phyloP scores from a whole-genome alignment of 331 rosid genomes.

The Cydonia oblonga region DNA sequence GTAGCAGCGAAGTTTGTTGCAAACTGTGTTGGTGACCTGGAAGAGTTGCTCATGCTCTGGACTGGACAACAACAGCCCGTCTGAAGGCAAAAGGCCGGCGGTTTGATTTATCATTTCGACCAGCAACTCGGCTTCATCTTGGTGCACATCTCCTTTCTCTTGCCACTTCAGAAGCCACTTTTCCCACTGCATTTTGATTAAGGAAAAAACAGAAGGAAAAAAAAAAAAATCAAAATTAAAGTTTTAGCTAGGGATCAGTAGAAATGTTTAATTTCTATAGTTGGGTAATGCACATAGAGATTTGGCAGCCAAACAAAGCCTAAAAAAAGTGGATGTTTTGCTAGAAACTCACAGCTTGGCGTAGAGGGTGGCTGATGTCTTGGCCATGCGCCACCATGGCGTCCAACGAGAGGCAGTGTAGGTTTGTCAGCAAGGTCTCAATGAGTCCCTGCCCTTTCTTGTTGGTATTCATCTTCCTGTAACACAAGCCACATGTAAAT shows the following conservation, averaged over 20 bases:
- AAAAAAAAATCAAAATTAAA: not conserved
- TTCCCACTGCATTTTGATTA: slow-evolving; percentile 42
- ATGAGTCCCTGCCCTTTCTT: slow-evolving; percentile 34
- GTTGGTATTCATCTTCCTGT: slow-evolving; percentile 40
- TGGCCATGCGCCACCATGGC: slow-evolving; percentile 43
- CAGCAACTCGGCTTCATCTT: slow-evolving; percentile 57
- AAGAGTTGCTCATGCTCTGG: slow-evolving; percentile 34
- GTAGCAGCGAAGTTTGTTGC: slow-evolving; percentile 30
- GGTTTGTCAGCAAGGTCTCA: slow-evolving; percentile 39
- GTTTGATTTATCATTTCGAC: slow-evolving; percentile 53
- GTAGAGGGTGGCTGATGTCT: slow-evolving; percentile 50
- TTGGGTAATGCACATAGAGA: not conserved
- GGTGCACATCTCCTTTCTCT: slow-evolving; percentile 42
- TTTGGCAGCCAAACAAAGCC: not conserved
- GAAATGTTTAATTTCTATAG: not conserved
- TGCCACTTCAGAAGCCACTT: slow-evolving; percentile 73
- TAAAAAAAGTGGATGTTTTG: not conserved
- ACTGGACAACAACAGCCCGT: slow-evolving; percentile 35
- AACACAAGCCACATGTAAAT: not conserved
- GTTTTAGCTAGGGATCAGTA: not conserved
- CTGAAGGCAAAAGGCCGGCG: slow-evolving; percentile 31
- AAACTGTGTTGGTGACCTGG: slow-evolving; percentile 45
- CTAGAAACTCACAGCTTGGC: slow-evolving; percentile 39
- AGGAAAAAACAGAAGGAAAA: not conserved
- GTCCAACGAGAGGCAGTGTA: slow-evolving; percentile 58